Evolutionary conservation across 768 basidiomycete genomes (phyloP), one percentile per base, ranked within the genome.

Genomic region (Suillus decipiens): DNA sequence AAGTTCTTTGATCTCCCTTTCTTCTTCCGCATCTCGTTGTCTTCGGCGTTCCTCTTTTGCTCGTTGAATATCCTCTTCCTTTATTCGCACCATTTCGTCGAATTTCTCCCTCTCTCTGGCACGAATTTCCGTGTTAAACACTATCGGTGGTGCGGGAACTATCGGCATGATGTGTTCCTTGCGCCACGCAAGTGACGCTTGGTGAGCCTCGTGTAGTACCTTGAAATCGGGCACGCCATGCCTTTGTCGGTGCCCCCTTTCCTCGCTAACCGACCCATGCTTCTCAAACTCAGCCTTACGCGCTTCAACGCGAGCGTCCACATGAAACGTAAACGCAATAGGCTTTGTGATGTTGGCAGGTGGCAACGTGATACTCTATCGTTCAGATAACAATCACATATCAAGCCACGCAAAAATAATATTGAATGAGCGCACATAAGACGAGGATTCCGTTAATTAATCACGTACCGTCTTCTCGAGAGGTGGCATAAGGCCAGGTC

Each of bases 81-180:
- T 86, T 70, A 80, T 84, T 64, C 79, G 78, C 34, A 89, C 69
- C 72, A 74, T 78, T 65, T 80, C 81, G 54, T 92, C 88, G 72
- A 88, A 92, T 77, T 79, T 79, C 69, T 81, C 85, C 57, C 89
- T 82, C 70, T 90, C 88, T 67, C 78, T 80, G 63, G 84, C 81
- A 41, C 90, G 82, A 17, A 71, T 73, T 41, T 86, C 84, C 7
- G 88, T 90, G 61, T 72, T 77, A 64, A 89, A 78, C 60, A 75
- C 69, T 45, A 84, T 77, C 11, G 82, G 75, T 48, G 42, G 53
- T 12, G 75, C 69, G 12, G 86, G 86, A 5, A 85, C 69, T 3
- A 79, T 78, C 31, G 84, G 84, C 56, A 76, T 77, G 22, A 82
- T 68, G 36, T 81, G 80, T 65, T 80, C 81, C 66, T 81, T 83